Base-by-base conservation (phyloP, 148 eudicot species). In the Pharnaceum exiguum region DNA sequence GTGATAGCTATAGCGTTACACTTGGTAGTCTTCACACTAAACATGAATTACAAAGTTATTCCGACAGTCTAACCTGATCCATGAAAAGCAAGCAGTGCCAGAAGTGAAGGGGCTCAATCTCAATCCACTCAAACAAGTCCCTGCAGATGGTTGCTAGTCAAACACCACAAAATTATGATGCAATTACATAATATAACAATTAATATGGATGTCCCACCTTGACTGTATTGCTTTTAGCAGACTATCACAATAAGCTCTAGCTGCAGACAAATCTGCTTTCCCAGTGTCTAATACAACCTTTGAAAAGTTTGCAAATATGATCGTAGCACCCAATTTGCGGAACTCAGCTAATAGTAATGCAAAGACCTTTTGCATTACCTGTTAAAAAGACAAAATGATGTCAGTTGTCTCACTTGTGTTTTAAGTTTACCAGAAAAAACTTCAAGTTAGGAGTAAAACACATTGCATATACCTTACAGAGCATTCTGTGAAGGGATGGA, bases 281-380 rank as follows among this genome's bases (percentile, higher is more conserved):
- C 98, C 96, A 11, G 98, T 93, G 71, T 93, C 96, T 37, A 93
- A 66, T 33, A 93, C 83, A 31, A 93, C 42, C 72, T 84, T 93
- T 54, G 88, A 77, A 68, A 79, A 93, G 82, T 79, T 93, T 39
- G 98, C 98, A 60, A 83, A 93, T 56, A 93, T 78, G 26, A 93
- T 84, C 13, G 77, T 60, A 59, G 95, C 96, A 52, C 98, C 98
- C 75, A 89, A 63, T 72, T 93, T 93, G 63, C 96, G 90, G 53
- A 93, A 78, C 71, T 93, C 99, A 1, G 99, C 91, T 68, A 93
- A 61, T 71, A 93, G 75, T 50, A 93, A 60, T 44, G 96, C 99
- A 77, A 86, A 89, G 45, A 93, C 91, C 75, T 89, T 93, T 74
- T 93, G 91, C 99, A 93, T 93, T 47, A 89, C 87, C 97, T 90